Base-by-base conservation (phyloP, 805 yeast genomes). In the Isabelozyma gotoi region DNA sequence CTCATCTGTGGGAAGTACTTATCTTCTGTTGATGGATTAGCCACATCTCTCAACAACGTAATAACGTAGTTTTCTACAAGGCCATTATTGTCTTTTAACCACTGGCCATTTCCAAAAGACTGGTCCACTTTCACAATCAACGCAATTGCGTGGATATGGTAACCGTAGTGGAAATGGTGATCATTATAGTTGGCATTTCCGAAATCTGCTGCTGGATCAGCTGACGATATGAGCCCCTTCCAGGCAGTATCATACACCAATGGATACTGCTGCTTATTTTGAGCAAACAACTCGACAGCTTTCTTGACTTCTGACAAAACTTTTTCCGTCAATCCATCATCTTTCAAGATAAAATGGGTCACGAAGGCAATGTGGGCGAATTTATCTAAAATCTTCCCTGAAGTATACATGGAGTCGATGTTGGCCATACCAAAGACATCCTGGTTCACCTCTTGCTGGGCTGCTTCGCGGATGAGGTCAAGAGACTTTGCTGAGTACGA, bases 341-440 rank as follows among this genome's bases (percentile, higher is more conserved):
- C 85, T 15, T 78, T 60, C 36, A 92, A 62, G 15, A 92, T 74
- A 48, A 74, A 82, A 42, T 85, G 82, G 32, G 84, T 81, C 8
- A 83, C 88, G 49, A 85, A 85, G 11, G 89, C 72, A 41, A 94
- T 77, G 74, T 86, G 85, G 0, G 98, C 97, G 65, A 87, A 94
- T 66, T 91, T 94, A 52, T 90, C 96, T 39, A 91, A 68, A 19
- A 81, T 75, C 61, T 94, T 92, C 10, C 98, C 99, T 2, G 96
- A 78, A 16, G 88, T 82, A 65, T 92, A 92, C 87, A 91, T 91
- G 0, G 97, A 88, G 48, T 88, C 88, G 8, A 84, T 68, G 54
- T 85, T 68, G n/a, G 85, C 76, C 62, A 75, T 77, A 14, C 73
- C 76, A 3, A 66, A 65, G 29, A 85, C 74, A 48, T 84, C 87